Base-by-base conservation (phyloP, 306 rosid species). In the Prunus dulcis region DNA sequence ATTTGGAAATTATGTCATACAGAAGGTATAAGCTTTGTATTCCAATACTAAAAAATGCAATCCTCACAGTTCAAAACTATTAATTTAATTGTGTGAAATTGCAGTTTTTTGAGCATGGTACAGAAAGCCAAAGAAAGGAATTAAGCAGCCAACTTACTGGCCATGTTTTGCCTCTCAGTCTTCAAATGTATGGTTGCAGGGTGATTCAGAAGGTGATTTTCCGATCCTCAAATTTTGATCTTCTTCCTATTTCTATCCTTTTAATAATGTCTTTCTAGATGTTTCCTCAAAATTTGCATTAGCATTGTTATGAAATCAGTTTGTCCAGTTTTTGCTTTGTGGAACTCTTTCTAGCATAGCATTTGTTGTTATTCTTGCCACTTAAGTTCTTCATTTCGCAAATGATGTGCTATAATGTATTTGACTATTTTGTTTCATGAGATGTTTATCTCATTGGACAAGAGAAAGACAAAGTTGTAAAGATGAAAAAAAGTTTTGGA, bases 141-240 rank as follows among this genome's bases (percentile, higher is more conserved):
- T 74, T 95, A 77, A 97, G 92, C 53, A 68, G 83, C 83, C 96
- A 92, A 84, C 87, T 92, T 64, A 84, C 89, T 22, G 96, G 93
- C 66, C 96, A 95, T 79, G 92, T 95, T 84, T 89, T 92, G 84
- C 91, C 96, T 65, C 93, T 95, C 61, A 95, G 99, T 87, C 93
- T 95, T 80, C 97, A 95, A 87, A 95, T 95, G 97, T 95, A 95
- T 83, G 99, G 97, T 63, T 92, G 99, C 89, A 84, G 99, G 82
- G 99, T 92, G 78, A 92, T 95, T 75, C 99, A 95, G 88, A 95
- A 95, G 99, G 99, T 95, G 75, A 82, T 80, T 67, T 80, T 69
- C 30, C 67, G 68, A 70, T 71, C 52, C 57, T 67, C 67, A 56
- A 70, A 7, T 45, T 71, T 41, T 73, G 6, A 43, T 64, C 12